Evolutionary conservation across 108 stramenopile genomes (phyloP), one percentile per base, ranked within the genome.

Genomic region (Discostella stelligeroides): DNA sequence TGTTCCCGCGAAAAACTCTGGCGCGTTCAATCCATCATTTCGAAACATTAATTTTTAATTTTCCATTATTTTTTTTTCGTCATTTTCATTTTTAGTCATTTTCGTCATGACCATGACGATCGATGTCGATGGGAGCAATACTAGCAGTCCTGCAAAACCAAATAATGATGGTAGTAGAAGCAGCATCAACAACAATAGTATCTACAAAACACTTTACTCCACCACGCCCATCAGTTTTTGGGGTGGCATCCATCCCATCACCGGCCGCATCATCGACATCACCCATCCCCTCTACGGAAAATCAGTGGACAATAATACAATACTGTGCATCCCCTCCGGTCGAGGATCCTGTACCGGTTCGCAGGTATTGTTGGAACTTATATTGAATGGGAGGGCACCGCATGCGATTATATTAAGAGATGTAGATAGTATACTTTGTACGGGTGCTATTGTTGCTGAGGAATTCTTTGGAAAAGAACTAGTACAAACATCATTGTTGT

Each of bases 301-400:
- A 20, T 70, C 57, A 27, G 80, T 88, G n/a, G n/a, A n/a, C 4
- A 61, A 59, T 0, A 77, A 79, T 21, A 70, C 43, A 4, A 82
- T 95, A 23, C 60, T 95, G 4, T 82, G 80, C 65, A 60, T 95
- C 1, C 93, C 93, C 2, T 84, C 83, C 18, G 93, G 93, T 1
- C 62, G 93, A 48, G 90, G 93, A 20, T 87, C 86, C 21, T 95
- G 89, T 60, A 95, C 93, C 10, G 93, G 86, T 29, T 84, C 83
- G 0, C 93, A 95, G 64, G 90, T 91, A 0, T 42, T 95, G 70
- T 66, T 92, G 53, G 89, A 95, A 46, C 65, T 95, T 24, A 87
- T 91, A 46, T 57, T 90, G 34, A 86, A 87, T 66, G 63, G 74
- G 7, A 80, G 72, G 0, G 86, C 82, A 0, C 93, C 93, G 0